Evolutionary conservation across 2,329 filamentous ascomycete genomes (phyloP).

Genomic region (Fusarium xyrophilum): DNA sequence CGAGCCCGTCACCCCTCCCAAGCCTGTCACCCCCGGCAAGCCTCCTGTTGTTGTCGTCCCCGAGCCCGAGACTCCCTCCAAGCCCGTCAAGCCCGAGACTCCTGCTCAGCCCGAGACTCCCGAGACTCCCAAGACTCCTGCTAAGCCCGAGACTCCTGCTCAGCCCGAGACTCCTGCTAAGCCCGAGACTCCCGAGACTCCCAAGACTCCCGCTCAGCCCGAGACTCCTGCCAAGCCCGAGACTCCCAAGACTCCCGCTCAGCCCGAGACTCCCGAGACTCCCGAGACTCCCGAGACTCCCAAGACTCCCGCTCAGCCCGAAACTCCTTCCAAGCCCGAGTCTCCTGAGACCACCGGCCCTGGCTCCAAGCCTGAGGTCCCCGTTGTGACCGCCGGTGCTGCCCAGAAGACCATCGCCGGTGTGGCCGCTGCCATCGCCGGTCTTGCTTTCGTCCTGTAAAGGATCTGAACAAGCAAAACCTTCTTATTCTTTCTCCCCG

Average conservation of each 20-base stretch:
- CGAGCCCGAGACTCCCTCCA: slow-evolving; percentile 4
- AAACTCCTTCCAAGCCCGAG: neutral
- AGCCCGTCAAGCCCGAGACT: neutral
- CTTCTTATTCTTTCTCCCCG: neutral
- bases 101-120: neutral
- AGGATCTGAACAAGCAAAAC: neutral
- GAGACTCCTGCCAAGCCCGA: neutral
- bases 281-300: no score
- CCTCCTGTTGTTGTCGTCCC: slow-evolving; percentile 25
- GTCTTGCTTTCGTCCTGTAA: slow-evolving; percentile 40
- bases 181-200: neutral
- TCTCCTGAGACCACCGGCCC: slow-evolving; percentile 1
- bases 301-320: no score
- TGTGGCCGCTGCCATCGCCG: slow-evolving; percentile 36
- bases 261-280: neutral
- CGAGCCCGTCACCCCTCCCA: slow-evolving; percentile 2
- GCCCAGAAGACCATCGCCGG: slow-evolving; percentile 38
- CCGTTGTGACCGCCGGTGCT: slow-evolving; percentile 38
- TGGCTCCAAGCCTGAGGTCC: slow-evolving; percentile 11
- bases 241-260: neutral
- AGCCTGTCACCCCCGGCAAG: slow-evolving; percentile 1
- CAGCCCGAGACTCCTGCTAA: no score
- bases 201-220: no score
- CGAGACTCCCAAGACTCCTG: neutral
- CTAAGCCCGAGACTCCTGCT: no score